A percentile compares a stretch with the other conserved stretches of the same genome.
phyloP scores from a whole-genome alignment of 306 rosid genomes.

The Elaeagnus macrophylla region DNA sequence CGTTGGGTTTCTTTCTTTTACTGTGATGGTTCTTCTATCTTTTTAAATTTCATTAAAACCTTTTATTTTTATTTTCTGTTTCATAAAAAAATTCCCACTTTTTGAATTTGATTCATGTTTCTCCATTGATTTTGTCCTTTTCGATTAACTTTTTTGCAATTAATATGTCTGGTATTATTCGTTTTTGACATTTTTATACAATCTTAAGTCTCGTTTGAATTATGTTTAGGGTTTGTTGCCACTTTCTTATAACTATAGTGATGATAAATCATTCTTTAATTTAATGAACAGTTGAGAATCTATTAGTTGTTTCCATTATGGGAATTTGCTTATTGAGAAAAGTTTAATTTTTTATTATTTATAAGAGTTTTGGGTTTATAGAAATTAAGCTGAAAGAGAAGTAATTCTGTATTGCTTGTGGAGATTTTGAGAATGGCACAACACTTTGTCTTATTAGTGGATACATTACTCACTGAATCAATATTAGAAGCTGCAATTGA shows the following conservation, averaged over 20 bases:
- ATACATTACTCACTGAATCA: conserved; percentile 86
- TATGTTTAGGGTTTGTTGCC: no score
- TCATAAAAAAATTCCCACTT: conserved; percentile 10
- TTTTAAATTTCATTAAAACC: conserved; percentile 7
- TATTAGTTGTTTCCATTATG: no score
- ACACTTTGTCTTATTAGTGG: conserved; percentile 84
- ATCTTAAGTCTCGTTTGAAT: no score
- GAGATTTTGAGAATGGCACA: conserved; percentile 62
- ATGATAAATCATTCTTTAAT: no score
- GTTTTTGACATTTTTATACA: no score
- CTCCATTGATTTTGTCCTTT: not conserved
- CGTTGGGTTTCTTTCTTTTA: conserved; percentile 13
- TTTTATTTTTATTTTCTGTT: not conserved
- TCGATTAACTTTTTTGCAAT: not conserved
- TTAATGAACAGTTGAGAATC: no score
- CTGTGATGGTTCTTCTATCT: no score
- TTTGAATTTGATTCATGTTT: no score
- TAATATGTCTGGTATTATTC: not conserved
- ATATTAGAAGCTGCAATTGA: conserved; percentile 85
- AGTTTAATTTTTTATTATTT: no score
- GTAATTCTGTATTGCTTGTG: conserved; percentile 13
- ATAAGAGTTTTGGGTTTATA: no score
- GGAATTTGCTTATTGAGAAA: no score
- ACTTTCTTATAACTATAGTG: no score
- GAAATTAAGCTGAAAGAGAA: conserved; percentile 20